These are phyloP conservation scores for Oryza meridionalis DNA, from an alignment of 176 grass and related monocot species.

Conservation along the genomic window DNA sequence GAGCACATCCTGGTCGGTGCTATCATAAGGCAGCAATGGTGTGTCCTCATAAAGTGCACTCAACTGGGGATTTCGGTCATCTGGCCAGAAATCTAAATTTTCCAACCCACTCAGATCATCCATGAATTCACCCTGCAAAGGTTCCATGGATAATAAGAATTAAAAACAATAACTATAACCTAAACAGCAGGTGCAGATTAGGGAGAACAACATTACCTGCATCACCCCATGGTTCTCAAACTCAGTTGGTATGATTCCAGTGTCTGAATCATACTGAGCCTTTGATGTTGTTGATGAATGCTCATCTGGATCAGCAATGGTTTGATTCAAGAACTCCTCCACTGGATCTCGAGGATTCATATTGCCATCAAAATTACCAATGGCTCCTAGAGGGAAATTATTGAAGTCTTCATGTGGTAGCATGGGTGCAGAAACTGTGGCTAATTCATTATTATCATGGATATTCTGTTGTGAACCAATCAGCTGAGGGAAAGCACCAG, in stretches of 20 bases:
- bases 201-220: slow-evolving; percentile 38
- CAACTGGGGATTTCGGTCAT: slow-evolving; percentile 33
- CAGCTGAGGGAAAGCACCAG: slow-evolving; percentile 7
- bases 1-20: slow-evolving; percentile 61
- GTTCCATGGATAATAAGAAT: slow-evolving; percentile 32
- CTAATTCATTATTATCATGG: slow-evolving; percentile 6
- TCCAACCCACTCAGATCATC: slow-evolving; percentile 32
- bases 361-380: slow-evolving; percentile 22
- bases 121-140: slow-evolving; percentile 34
- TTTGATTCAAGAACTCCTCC: slow-evolving; percentile 48
- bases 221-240: slow-evolving; percentile 21
- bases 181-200: background rate
- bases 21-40: slow-evolving; percentile 57
- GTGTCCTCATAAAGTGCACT: slow-evolving; percentile 58
- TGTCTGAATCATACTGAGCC: slow-evolving; percentile 53
- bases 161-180: background rate
- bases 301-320: slow-evolving; percentile 54
- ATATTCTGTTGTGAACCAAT: slow-evolving; percentile 23
- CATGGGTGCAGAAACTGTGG: slow-evolving; percentile 1
- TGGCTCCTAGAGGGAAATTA: slow-evolving; percentile 12
- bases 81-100: slow-evolving; percentile 34
- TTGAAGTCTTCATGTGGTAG: background rate
- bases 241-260: slow-evolving; percentile 12
- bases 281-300: slow-evolving; percentile 47
- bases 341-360: slow-evolving; percentile 37